Evolutionary conservation across 2,329 filamentous ascomycete genomes (phyloP).

Genomic region (Thyridium curvatum): DNA sequence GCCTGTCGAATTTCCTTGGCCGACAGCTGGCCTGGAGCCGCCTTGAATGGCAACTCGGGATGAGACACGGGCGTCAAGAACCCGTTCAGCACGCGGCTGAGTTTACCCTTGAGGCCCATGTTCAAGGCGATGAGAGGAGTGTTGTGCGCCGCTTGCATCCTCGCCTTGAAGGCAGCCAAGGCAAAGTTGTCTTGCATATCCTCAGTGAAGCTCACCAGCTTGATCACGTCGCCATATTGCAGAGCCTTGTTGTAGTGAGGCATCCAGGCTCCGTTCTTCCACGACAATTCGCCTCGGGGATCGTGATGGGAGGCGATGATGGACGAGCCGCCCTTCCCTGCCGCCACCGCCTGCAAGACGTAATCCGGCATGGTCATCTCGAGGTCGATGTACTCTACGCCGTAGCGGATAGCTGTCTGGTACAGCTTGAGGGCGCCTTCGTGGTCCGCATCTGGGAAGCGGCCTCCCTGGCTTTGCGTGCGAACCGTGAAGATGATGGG

Average conservation of each 20-base stretch:
- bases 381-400: conserved; percentile 87
- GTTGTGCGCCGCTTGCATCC: conserved; percentile 61
- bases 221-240: conserved; percentile 88
- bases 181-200: conserved; percentile 80
- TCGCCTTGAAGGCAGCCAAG: conserved; percentile 72
- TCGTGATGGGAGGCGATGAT: conserved; percentile 98
- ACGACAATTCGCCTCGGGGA: conserved; percentile 69
- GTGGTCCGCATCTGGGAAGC: conserved; percentile 71
- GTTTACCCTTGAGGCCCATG: conserved; percentile 82
- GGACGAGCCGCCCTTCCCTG: conserved; percentile 63
- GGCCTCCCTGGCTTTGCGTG: conserved; percentile 78
- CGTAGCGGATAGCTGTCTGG: conserved; percentile 70
- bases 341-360: conserved; percentile 63
- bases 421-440: conserved; percentile 72
- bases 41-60: conserved; percentile 81
- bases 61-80: conserved; percentile 96
- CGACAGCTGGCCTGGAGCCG: conserved; percentile 88
- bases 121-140: conserved; percentile 92
- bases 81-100: conserved; percentile 82
- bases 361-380: conserved; percentile 80
- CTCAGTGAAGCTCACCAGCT: conserved; percentile 79
- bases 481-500: conserved; percentile 92
- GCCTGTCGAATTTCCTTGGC: conserved; percentile 80
- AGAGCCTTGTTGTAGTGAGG: conserved; percentile 83
- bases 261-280: conserved; percentile 91